Percentiles rank a stretch among this genome's conserved stretches.
These are phyloP conservation scores for Chloromonas sp. DNA, from an alignment of 163 green algal genomes.

Conservation along the genomic window DNA sequence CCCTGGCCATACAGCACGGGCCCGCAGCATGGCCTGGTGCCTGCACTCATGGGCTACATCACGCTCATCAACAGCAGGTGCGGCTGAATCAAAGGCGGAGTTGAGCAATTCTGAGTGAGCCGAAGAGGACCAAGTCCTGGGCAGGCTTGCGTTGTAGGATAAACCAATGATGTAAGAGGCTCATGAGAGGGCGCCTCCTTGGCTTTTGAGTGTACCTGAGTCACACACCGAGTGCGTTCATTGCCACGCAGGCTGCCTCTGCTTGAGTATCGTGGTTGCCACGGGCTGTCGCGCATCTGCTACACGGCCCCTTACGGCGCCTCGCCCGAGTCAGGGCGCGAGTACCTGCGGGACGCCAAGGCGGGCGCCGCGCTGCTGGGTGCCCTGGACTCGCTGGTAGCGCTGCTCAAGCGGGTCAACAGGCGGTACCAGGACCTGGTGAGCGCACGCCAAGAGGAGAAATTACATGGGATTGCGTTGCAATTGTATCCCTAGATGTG, in stretches of 20 bases:
- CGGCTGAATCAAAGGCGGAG: background rate
- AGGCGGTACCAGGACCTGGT: constrained; percentile 28
- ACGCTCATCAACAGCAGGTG: constrained; percentile 27
- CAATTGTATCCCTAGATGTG: too few species aligned
- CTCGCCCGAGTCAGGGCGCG: background rate
- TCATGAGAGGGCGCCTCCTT: too few species aligned
- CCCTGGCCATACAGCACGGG: constrained; percentile 1
- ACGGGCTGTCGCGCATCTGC: constrained; percentile 50
- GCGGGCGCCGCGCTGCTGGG: constrained; percentile 38
- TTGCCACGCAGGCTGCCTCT: constrained; percentile 30
- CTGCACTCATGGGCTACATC: constrained; percentile 10
- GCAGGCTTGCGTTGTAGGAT: too few species aligned
- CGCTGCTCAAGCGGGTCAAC: constrained; percentile 42
- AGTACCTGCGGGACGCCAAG: constrained; percentile 47
- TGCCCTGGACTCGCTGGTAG: constrained; percentile 42
- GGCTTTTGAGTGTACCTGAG: too few species aligned
- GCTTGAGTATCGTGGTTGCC: constrained; percentile 58
- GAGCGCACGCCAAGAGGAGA: background rate
- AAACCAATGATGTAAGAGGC: too few species aligned
- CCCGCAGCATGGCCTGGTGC: constrained; percentile 1
- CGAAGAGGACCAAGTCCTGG: too few species aligned
- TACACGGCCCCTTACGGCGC: constrained; percentile 43
- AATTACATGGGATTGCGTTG: background rate
- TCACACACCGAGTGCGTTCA: too few species aligned
- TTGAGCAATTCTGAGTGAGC: too few species aligned